Evolutionary conservation across 2,329 filamentous ascomycete genomes (phyloP).

Genomic region (Botrytis sinoallii): DNA sequence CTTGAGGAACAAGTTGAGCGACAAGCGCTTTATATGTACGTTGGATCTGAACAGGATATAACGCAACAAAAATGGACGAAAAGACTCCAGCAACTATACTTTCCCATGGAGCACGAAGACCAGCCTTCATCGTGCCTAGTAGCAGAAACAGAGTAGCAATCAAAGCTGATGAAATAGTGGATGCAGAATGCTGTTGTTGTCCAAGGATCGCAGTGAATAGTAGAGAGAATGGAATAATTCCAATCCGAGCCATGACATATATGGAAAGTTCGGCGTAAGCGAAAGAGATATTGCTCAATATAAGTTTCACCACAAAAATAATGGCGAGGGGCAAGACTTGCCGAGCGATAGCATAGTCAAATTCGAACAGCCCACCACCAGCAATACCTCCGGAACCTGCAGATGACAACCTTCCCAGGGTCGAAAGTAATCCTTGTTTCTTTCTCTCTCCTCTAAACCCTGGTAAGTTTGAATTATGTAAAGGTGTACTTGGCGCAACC

Average conservation of each 20-base stretch:
- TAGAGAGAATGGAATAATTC: conserved; percentile 48
- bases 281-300: conserved; percentile 53
- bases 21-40: conserved; percentile 49
- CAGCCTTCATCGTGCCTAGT: conserved; percentile 39
- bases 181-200: conserved; percentile 45
- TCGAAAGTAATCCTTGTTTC: conserved; percentile 33
- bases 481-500: conserved; percentile 45
- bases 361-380: conserved; percentile 53
- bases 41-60: conserved; percentile 50
- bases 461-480: conserved; percentile 32
- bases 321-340: conserved; percentile 48
- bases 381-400: conserved; percentile 46
- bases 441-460: conserved; percentile 35
- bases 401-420: conserved; percentile 33
- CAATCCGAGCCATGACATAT: conserved; percentile 51
- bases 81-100: conserved; percentile 51
- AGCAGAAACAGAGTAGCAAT: conserved; percentile 49
- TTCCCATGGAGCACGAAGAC: conserved; percentile 49
- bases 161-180: conserved; percentile 49
- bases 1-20: conserved; percentile 43
- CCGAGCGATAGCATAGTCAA: conserved; percentile 46
- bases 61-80: conserved; percentile 49
- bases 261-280: conserved; percentile 51
- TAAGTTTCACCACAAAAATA: conserved; percentile 49
- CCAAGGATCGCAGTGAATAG: conserved; percentile 47